Evolutionary conservation across 1,284 basidiomycete species (phyloP), one percentile per base, ranked within the genome.

Genomic region (Moniliophthora roreri): DNA sequence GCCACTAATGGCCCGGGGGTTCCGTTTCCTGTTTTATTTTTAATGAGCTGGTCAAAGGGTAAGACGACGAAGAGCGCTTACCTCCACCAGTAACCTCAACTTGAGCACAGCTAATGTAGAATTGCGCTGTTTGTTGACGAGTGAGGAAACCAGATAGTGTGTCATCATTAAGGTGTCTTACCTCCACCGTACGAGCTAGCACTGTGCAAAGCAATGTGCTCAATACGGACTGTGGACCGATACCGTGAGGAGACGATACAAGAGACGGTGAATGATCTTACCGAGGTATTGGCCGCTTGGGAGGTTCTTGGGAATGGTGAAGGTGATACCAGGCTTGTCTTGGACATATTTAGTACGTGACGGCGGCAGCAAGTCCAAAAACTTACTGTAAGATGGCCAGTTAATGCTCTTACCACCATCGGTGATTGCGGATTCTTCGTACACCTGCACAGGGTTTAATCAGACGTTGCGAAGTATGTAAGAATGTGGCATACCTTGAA

Each of bases 201-300:
- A 20, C 59, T 48, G 60, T 78, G 75, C 47, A 77, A 60, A 39
- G 77, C 77, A 52, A 79, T 76, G 20, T 75, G 66, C 58, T 81
- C 78, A 61, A 74, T 71, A 46, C 78, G 76, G 56, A 81, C 71
- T 60, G 68, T 64, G 51, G 68, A 66, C 45, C 11, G 21, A 58
- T 46, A 38, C 40, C 23, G 37, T 52, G 9, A 38, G 42, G 10
- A 20, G 20, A 15, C 15, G 9, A 16, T 4, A 4, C 2, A 4
- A n/a, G 18, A 28, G 7, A 5, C 18, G 35, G 28, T 35, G 21
- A 32, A 28, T 24, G 15, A 38, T 13, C 51, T 36, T 41, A 64
- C 54, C 47, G 7, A 72, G 67, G 63, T 74, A 76, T 65, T 80
- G 72, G 9, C 77, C 78, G 39, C 61, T 70, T 13, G 78, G 77